A percentile compares a stretch with the other conserved stretches of the same genome.
Evolutionary conservation across 2,329 filamentous ascomycete species (phyloP).

Genomic region (Fusarium longipes): DNA sequence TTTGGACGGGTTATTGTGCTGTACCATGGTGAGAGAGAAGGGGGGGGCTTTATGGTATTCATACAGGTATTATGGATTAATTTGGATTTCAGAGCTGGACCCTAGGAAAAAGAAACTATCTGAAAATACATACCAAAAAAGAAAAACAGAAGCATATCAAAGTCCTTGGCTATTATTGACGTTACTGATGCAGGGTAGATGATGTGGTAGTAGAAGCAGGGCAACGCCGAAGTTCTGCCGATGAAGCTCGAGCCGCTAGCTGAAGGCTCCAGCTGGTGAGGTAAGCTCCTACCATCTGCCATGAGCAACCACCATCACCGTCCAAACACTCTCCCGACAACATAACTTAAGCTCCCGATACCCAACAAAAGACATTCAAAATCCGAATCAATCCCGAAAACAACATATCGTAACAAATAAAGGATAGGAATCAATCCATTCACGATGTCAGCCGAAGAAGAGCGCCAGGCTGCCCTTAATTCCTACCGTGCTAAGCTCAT

Average conservation of each 20-base stretch:
- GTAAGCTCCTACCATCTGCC: conserved; percentile 54
- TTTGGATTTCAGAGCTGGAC: no score
- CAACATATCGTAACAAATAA: background rate
- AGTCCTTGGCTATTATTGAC: background rate
- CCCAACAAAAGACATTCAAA: conserved; percentile 8
- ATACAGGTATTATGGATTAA: no score
- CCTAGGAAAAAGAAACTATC: background rate
- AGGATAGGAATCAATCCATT: conserved; percentile 16
- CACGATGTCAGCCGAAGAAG: conserved; percentile 65
- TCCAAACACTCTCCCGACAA: conserved; percentile 25
- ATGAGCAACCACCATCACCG: conserved; percentile 38
- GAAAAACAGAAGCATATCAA: background rate
- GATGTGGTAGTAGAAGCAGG: background rate
- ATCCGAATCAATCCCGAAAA: background rate
- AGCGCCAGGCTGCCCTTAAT: conserved; percentile 76
- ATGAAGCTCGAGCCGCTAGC: conserved; percentile 38
- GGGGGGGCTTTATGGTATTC: no score
- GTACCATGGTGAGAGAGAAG: no score
- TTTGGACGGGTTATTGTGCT: background rate
- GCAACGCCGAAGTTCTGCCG: conserved; percentile 50
- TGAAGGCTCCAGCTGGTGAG: conserved; percentile 56
- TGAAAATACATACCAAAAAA: background rate
- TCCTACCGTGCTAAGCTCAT: conserved; percentile 85
- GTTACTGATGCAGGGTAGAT: conserved; percentile 4
- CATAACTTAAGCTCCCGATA: conserved; percentile 33